phyloP scores from a whole-genome alignment of 2,329 filamentous ascomycete genomes.

The Venturia aucupariae region DNA sequence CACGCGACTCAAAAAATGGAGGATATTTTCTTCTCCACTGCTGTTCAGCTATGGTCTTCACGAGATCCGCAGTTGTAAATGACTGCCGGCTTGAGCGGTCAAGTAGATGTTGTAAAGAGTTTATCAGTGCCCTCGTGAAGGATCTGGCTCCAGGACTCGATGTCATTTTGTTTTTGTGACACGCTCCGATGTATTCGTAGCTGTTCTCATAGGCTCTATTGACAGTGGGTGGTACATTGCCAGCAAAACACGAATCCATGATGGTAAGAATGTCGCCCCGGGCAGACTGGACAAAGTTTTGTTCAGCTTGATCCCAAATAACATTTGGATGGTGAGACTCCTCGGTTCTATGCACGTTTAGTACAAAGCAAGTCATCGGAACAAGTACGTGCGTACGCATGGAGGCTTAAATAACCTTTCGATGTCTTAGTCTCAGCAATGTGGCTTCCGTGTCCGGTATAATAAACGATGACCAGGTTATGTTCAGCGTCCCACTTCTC shows the following conservation, averaged over 20 bases:
- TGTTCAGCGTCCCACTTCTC: neutral
- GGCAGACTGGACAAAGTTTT: neutral
- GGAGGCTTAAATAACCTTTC: neutral
- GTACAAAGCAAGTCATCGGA: too few species aligned
- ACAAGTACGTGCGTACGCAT: neutral
- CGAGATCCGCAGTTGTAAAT: conserved; percentile 3
- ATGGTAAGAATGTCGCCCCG: conserved; percentile 12
- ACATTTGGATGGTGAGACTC: neutral
- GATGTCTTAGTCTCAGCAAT: neutral
- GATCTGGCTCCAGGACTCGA: conserved; percentile 8
- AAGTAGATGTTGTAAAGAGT: neutral
- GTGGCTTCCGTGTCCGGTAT: conserved; percentile 12
- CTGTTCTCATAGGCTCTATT: neutral
- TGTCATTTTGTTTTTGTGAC: neutral
- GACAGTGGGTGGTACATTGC: neutral
- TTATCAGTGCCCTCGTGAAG: conserved; percentile 10
- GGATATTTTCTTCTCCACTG: neutral
- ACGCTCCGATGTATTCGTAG: conserved; percentile 13
- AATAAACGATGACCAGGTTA: conserved; percentile 13
- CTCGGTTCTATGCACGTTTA: too few species aligned
- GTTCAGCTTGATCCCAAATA: conserved; percentile 8
- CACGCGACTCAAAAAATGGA: neutral
- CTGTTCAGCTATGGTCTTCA: neutral
- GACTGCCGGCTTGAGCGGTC: neutral
- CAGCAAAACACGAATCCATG: conserved; percentile 14